Percentiles rank a stretch among this genome's conserved stretches.
phyloP scores from a whole-genome alignment of 768 basidiomycete genomes.

The Udeniomyces megalosporus region DNA sequence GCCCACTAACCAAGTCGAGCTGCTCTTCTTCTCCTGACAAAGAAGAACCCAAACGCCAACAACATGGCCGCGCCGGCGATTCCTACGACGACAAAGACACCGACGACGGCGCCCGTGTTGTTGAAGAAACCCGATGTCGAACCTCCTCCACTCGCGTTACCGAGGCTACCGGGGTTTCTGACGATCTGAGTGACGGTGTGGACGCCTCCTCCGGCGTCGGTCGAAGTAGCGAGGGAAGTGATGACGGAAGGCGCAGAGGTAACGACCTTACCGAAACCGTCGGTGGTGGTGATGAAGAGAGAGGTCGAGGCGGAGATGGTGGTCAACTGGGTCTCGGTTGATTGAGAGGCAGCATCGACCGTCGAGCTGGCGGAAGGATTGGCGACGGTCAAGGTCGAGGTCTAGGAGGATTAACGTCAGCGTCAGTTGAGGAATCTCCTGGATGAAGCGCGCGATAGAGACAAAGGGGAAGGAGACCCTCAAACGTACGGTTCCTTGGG shows the following conservation, averaged over 20 bases:
- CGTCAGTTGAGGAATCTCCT: too few species aligned
- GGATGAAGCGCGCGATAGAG: background rate
- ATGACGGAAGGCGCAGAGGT: constrained; percentile 23
- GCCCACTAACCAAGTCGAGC: constrained; percentile 7
- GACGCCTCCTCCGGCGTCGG: constrained; percentile 24
- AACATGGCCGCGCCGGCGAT: constrained; percentile 17
- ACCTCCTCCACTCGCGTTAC: constrained; percentile 17
- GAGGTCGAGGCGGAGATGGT: constrained; percentile 20
- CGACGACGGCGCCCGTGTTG: constrained; percentile 15
- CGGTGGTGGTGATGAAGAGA: constrained; percentile 24
- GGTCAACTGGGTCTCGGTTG: background rate
- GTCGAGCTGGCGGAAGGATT: background rate
- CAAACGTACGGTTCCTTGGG: too few species aligned
- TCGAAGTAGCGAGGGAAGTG: constrained; percentile 22
- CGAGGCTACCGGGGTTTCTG: constrained; percentile 24
- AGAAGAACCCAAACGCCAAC: constrained; percentile 12
- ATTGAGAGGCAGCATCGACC: background rate
- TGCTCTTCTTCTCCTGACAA: constrained; percentile 6
- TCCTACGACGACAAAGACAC: constrained; percentile 16
- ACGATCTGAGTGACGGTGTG: constrained; percentile 28
- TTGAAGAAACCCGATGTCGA: constrained; percentile 8
- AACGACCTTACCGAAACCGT: constrained; percentile 18
- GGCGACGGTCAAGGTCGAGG: background rate
- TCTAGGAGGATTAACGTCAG: too few species aligned
- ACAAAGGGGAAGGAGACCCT: background rate